Evolutionary conservation across 78 protist species (phyloP), one percentile per base, ranked within the genome.

Genomic region (Dictyostelium brefeldianum): DNA sequence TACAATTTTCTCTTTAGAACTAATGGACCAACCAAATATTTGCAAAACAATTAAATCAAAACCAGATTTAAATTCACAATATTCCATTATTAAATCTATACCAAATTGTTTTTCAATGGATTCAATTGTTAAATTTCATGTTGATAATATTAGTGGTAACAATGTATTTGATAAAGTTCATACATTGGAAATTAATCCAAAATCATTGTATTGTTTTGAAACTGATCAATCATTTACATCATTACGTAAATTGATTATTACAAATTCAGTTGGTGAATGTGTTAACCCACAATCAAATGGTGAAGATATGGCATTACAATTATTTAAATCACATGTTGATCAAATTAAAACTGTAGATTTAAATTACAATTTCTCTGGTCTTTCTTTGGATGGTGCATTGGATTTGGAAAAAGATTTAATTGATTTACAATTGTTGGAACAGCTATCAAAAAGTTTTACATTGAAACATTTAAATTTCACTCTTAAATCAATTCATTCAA

Each of bases 61-160:
- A 67, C 75, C 75, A 31, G 15, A 27, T 31, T 20, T 67, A 4
- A 11, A 31, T 67, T 67, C 75, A 31, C 46, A 67, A 12, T 67
- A 15, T 4, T 67, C 75, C 3, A 29, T 67, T 12, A 67, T 67
- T 67, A 67, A 67, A 67, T 25, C 50, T 6, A 29, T 67, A 15
- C 75, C 75, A 67, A 67, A 67, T 67, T 31, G 75, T 67, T 67
- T 67, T 17, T 67, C 47, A 67, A 67, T 67, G 75, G 75, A 67
- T 31, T 31, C 75, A 67, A 67, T 67, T 6, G 22, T 15, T 17
- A 25, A 67, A 25, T 67, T 31, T 4, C 75, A 43, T 17, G 7
- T 67, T 9, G 48, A 27, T 5, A 29, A 29, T 31, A 25, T 67
- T 31, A 12, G 15, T 27, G 25, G 47, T 29, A 67, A 67, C 17